phyloP scores from a whole-genome alignment of 1,284 basidiomycete genomes.

The Amylostereum chailletii region DNA sequence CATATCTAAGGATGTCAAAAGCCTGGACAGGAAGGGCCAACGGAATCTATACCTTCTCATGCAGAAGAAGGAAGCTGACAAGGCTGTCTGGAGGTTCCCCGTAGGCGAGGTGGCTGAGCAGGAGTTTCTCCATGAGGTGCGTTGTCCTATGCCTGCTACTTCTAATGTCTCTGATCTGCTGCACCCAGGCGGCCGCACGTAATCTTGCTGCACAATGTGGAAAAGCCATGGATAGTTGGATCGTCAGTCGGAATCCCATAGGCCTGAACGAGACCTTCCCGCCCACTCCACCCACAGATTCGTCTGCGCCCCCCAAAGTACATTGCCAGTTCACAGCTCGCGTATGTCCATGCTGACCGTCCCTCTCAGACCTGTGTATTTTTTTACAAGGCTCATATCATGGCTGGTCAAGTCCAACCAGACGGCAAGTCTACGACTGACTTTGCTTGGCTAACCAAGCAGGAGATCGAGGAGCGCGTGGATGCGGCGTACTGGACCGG shows the following conservation, averaged over 20 bases:
- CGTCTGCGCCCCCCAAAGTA: conserved; percentile 24
- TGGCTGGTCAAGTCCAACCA: conserved; percentile 66
- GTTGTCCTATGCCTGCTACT: conserved; percentile 10
- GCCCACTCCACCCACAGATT: conserved; percentile 11
- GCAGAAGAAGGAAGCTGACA: conserved; percentile 40
- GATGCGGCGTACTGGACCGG: conserved; percentile 65
- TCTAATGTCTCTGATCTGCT: conserved; percentile 4
- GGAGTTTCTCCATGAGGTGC: conserved; percentile 65
- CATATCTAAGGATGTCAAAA: conserved; percentile 51
- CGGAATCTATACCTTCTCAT: conserved; percentile 84
- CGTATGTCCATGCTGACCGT: background rate
- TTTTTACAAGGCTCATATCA: conserved; percentile 79
- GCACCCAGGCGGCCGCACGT: conserved; percentile 54
- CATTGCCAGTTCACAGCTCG: background rate
- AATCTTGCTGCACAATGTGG: conserved; percentile 64
- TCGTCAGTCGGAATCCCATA: conserved; percentile 68
- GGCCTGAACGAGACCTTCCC: conserved; percentile 45
- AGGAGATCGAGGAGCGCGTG: conserved; percentile 69
- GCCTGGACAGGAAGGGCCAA: conserved; percentile 75
- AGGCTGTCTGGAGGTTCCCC: conserved; percentile 75
- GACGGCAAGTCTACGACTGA: conserved; percentile 48
- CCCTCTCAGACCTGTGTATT: conserved; percentile 34
- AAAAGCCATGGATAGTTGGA: conserved; percentile 72
- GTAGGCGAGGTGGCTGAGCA: conserved; percentile 53
- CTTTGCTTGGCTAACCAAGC: conserved; percentile 87